Base-by-base conservation (phyloP, 1,139 yeast genomes). In the Yamadazyma kanchanaburiensis region DNA sequence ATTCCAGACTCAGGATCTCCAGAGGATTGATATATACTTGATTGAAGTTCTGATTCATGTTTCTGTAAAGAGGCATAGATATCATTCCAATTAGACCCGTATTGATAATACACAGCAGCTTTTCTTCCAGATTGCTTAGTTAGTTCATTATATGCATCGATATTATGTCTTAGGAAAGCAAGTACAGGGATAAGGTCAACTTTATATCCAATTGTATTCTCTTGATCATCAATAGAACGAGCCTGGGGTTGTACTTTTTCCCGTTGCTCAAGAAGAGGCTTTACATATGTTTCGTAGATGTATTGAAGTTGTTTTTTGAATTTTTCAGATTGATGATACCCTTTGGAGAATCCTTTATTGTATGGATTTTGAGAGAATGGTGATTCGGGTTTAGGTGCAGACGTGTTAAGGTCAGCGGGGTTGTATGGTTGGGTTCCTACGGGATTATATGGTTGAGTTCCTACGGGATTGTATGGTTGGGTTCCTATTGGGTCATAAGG, bases 1-100 rank as follows among this genome's bases (percentile, higher is more conserved):
- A 41, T 36, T 8, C 27, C 17, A 7, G 24, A 7, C 11, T 39
- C 38, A 2, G 32, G 16, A n/a, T 34, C 32, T 7, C 32, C 22
- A 7, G 11, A 24, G 2, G 12, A 16, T 12, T 20, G 29, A n/a
- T 31, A 5, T 10, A 42, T 32, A 19, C 42, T 41, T 8, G 17
- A 37, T 12, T 48, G 47, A 12, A 64, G 40, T 12, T 46, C 47
- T 5, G 37, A 40, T 34, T 65, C 72, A 27, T 55, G 56, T 3
- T 40, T 26, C n/a, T 46, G 47, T 23, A 66, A 38, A n/a, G 49
- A 40, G 2, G 47, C 52, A 14, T 64, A 48, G 0, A 60, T 43
- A 28, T 69, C 74, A 12, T 53, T 50, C 70, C 80, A 68, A 3
- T 59, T 47, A 0, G 53, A 34, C 1, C 53, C 47, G 34, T 47